Evolutionary conservation across 495 filamentous ascomycete genomes (phyloP).

Genomic region (Patellaria atrata): DNA sequence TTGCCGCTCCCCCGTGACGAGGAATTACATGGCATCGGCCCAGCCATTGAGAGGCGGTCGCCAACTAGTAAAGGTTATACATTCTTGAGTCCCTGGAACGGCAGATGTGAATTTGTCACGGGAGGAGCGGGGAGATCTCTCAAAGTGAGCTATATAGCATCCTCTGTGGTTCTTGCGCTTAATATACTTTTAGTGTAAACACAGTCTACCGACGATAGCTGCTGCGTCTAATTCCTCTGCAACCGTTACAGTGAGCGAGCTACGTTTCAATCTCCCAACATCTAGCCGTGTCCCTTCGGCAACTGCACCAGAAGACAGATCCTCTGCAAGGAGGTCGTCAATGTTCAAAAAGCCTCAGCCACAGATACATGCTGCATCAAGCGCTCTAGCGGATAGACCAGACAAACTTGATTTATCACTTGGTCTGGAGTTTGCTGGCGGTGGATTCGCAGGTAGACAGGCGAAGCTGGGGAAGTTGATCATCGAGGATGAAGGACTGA

Average conservation of each 20-base stretch:
- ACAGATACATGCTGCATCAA: slow-evolving; percentile 11
- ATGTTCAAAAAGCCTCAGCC: slow-evolving; percentile 16
- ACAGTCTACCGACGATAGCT: slow-evolving; percentile 37
- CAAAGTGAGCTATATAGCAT: slow-evolving; percentile 23
- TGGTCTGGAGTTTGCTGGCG: slow-evolving; percentile 64
- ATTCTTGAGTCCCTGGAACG: slow-evolving; percentile 76
- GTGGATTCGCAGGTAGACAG: slow-evolving; percentile 67
- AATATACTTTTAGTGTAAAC: slow-evolving; percentile 43
- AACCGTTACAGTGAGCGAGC: slow-evolving; percentile 55
- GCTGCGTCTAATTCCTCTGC: slow-evolving; percentile 16
- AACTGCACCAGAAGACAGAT: slow-evolving; percentile 15
- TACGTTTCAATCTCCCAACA: slow-evolving; percentile 56
- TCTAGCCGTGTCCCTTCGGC: slow-evolving; percentile 7
- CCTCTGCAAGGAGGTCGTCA: slow-evolving; percentile 14
- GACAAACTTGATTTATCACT: slow-evolving; percentile 54
- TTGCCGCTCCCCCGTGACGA: slow-evolving; percentile 5
- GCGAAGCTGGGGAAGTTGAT: slow-evolving; percentile 91
- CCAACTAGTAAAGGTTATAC: slow-evolving; percentile 35
- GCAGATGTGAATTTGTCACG: slow-evolving; percentile 67
- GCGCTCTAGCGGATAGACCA: slow-evolving; percentile 6
- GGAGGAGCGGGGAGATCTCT: slow-evolving; percentile 58
- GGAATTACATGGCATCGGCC: slow-evolving; percentile 8
- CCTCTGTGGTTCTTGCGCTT: neutral
- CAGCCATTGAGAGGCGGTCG: slow-evolving; percentile 6
- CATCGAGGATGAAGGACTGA: slow-evolving; percentile 76